Evolutionary conservation across 1,139 yeast species (phyloP).

Genomic region (Debaryomyces coudertii): DNA sequence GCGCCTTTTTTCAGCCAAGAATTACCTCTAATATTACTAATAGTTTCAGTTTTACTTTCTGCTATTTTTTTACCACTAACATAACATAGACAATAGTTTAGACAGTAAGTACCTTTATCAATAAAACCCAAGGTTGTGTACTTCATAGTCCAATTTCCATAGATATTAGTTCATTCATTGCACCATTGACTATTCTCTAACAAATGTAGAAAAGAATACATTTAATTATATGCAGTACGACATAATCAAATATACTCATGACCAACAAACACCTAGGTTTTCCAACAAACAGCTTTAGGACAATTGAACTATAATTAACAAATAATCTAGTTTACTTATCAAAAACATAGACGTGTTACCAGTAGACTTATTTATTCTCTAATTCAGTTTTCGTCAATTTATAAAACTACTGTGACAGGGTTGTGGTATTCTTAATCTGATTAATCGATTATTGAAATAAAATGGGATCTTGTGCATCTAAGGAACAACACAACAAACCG

Average conservation of each 20-base stretch:
- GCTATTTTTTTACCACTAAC: not conserved
- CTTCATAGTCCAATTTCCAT: not conserved
- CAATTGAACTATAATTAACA: conserved; percentile 1
- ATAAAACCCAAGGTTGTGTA: not conserved
- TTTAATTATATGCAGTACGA: conserved; percentile 1
- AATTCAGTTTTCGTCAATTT: not conserved
- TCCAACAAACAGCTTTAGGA: not conserved
- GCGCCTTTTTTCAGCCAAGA: conserved; percentile 2
- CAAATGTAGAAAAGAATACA: not conserved
- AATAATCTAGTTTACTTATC: not conserved
- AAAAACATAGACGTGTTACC: conserved; percentile 7
- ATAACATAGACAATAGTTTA: not conserved
- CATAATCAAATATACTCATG: not conserved
- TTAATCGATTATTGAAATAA: not conserved
- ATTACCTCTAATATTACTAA: not conserved
- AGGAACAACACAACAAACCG: conserved; percentile 19
- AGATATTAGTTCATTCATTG: not conserved
- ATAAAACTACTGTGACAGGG: conserved; percentile 16
- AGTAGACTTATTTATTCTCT: not conserved
- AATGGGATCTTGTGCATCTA: conserved; percentile 38
- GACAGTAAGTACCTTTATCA: not conserved
- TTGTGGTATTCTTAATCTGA: conserved; percentile 15
- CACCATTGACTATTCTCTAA: conserved; percentile 3
- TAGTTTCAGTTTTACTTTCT: not conserved
- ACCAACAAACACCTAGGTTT: conserved; percentile 1